Conservation (phyloP, 495 filamentous ascomycete genomes). For the Pseudevernia furfuracea region DNA sequence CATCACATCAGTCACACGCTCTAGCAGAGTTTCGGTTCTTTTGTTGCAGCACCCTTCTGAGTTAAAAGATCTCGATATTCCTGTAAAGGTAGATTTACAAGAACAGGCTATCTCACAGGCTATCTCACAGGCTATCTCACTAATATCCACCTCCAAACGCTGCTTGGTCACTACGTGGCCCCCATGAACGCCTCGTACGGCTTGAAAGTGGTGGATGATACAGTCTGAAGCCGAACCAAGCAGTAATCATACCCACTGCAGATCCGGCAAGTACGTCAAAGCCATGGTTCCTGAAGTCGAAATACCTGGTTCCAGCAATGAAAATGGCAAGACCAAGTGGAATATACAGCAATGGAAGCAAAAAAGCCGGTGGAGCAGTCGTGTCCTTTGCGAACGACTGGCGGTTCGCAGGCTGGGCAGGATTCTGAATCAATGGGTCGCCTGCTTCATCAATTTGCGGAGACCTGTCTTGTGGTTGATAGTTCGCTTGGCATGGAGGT, state of each 20-base stretch:
- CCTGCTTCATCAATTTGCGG: conserved; percentile 4
- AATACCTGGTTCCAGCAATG: conserved; percentile 54
- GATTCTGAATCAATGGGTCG: neutral
- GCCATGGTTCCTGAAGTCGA: conserved; percentile 54
- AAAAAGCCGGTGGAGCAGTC: conserved; percentile 50
- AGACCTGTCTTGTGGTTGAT: conserved; percentile 8
- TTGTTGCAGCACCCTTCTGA: too few species aligned
- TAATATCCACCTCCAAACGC: too few species aligned
- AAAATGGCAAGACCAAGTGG: conserved; percentile 54
- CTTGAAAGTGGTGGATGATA: conserved; percentile 52
- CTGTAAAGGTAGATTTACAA: too few species aligned
- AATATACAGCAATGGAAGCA: conserved; percentile 48
- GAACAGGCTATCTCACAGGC: too few species aligned
- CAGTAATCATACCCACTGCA: conserved; percentile 46
- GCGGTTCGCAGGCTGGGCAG: neutral
- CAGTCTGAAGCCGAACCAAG: conserved; percentile 52
- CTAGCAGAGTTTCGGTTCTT: too few species aligned
- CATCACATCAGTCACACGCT: too few species aligned
- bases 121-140: too few species aligned
- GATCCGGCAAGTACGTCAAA: conserved; percentile 57
- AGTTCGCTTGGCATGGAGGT: conserved; percentile 48
- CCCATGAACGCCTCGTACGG: neutral
- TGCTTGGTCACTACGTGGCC: neutral
- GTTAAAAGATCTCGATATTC: too few species aligned
- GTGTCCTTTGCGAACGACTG: conserved; percentile 30